These are phyloP conservation scores for Aspergillus carlsbadensis DNA, from an alignment of 495 filamentous ascomycete species.

Conservation along the genomic window DNA sequence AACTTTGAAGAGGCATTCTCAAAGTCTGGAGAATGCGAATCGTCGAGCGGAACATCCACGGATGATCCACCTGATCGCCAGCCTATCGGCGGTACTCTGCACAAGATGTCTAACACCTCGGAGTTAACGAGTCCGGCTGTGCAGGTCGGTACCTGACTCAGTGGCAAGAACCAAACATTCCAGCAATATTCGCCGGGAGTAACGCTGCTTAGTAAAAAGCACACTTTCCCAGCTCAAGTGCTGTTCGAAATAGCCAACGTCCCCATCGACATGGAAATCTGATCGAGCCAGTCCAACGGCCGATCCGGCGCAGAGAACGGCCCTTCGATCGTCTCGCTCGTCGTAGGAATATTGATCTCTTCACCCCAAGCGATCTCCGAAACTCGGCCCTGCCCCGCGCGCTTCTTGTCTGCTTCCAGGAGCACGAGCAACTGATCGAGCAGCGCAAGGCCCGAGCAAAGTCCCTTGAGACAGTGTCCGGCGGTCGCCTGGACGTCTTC, in stretches of 20 bases:
- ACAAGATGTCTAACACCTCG: too few relatives aligned
- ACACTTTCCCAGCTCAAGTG: background rate
- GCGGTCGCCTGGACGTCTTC: slow-evolving; percentile 11
- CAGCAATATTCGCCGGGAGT: background rate
- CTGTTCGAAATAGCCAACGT: slow-evolving; percentile 15
- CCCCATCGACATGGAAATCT: slow-evolving; percentile 21
- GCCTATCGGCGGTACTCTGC: too few relatives aligned
- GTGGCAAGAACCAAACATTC: background rate
- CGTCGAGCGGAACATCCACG: too few relatives aligned
- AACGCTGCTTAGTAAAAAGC: background rate
- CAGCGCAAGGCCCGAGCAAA: slow-evolving; percentile 17
- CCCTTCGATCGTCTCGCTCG: background rate
- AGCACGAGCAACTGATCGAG: slow-evolving; percentile 17
- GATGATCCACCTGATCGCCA: too few relatives aligned
- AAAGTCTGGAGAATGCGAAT: too few relatives aligned
- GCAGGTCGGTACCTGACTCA: background rate
- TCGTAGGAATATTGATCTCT: too few relatives aligned
- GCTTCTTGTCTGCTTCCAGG: slow-evolving; percentile 12
- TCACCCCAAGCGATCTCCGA: background rate
- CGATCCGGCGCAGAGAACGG: background rate
- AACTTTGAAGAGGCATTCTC: too few relatives aligned
- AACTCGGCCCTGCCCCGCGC: background rate
- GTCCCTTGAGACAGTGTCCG: slow-evolving; percentile 13
- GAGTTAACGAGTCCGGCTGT: too few relatives aligned
- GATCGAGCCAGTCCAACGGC: slow-evolving; percentile 16